These are phyloP conservation scores for Aspergillus sclerotialis DNA, from an alignment of 2,329 filamentous ascomycete genomes.

Conservation along the genomic window DNA sequence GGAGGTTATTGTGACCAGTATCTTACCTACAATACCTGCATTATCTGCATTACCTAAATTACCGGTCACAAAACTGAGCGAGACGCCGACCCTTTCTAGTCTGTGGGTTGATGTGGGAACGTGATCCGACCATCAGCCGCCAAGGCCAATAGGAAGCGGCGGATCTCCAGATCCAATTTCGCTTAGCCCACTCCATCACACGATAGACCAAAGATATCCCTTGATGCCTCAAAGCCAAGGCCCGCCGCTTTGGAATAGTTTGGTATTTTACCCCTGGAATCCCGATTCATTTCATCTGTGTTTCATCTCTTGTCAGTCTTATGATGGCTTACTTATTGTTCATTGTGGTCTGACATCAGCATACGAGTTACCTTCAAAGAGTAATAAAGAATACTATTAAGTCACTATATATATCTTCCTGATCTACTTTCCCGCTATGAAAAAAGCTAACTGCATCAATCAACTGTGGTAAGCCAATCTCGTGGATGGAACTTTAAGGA, in stretches of 20 bases:
- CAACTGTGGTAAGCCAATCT: too few relatives aligned
- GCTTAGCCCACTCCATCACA: slow-evolving; percentile 19
- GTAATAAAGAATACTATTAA: too few relatives aligned
- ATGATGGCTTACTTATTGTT: too few relatives aligned
- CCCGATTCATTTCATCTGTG: too few relatives aligned
- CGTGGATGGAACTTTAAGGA: too few relatives aligned
- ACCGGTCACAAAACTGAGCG: not conserved
- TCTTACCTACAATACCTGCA: too few relatives aligned
- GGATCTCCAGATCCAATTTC: slow-evolving; percentile 25
- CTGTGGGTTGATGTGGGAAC: slow-evolving; percentile 13
- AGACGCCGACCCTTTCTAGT: slow-evolving; percentile 5
- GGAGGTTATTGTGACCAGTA: slow-evolving; percentile 7
- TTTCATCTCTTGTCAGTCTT: too few relatives aligned
- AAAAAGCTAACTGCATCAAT: too few relatives aligned
- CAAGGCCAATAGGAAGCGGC: slow-evolving; percentile 17
- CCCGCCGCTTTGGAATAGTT: slow-evolving; percentile 11
- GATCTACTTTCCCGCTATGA: too few relatives aligned
- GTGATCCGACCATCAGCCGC: slow-evolving; percentile 8
- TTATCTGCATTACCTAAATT: not conserved
- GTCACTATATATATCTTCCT: too few relatives aligned
- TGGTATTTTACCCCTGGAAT: not conserved
- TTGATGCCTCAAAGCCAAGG: slow-evolving; percentile 10
- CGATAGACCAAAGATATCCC: slow-evolving; percentile 12
- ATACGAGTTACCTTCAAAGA: too few relatives aligned
- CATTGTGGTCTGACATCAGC: too few relatives aligned